These are phyloP conservation scores for Neolentinus lepideus DNA, from an alignment of 1,284 basidiomycete species.

Conservation along the genomic window DNA sequence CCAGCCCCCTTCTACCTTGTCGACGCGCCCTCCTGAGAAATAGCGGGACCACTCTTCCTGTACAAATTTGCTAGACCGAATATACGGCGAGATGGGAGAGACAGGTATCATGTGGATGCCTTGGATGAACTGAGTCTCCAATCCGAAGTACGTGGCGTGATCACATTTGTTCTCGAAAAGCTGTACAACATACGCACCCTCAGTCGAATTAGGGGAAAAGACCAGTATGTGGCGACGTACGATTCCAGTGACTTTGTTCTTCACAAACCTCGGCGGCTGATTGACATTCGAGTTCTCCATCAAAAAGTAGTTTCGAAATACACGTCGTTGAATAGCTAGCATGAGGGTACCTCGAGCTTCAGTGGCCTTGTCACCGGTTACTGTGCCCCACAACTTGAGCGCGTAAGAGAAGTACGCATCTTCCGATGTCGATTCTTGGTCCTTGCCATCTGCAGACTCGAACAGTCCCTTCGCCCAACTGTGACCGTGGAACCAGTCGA, in stretches of 20 bases:
- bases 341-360: not conserved
- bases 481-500: constrained; percentile 3
- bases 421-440: constrained; percentile 1
- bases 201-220: not conserved
- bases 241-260: constrained; percentile 1
- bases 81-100: constrained; percentile 1
- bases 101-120: constrained; percentile 1
- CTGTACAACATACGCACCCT: not conserved
- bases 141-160: constrained; percentile 1
- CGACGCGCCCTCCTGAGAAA: not conserved
- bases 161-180: constrained; percentile 2
- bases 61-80: not conserved
- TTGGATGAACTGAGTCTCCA: not conserved
- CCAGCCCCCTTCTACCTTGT: not conserved
- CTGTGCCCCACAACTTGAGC: not conserved
- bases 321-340: not conserved
- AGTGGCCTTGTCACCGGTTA: not conserved
- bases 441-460: constrained; percentile 1
- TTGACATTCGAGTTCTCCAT: not conserved
- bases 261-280: not conserved
- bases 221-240: not conserved
- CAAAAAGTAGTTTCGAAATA: not conserved
- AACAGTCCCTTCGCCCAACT: constrained; percentile 3
- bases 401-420: constrained; percentile 1
- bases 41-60: not conserved